These are phyloP conservation scores for Rheum nobile DNA, from an alignment of 148 eudicot species.

Conservation along the genomic window DNA sequence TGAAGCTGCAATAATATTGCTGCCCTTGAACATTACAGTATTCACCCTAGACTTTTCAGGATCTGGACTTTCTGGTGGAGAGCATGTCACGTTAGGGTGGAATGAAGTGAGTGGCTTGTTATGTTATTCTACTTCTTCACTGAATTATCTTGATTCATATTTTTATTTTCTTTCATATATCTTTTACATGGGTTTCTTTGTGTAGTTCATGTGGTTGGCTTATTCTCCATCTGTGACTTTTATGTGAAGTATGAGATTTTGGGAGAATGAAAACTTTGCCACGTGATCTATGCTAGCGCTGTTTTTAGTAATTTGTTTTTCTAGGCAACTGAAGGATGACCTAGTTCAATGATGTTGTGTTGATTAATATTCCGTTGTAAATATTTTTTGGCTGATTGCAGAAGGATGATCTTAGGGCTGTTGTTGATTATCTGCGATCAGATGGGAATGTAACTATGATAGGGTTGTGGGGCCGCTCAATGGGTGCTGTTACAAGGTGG, in stretches of 20 bases:
- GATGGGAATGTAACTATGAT: constrained; percentile 86
- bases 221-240: not conserved
- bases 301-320: not conserved
- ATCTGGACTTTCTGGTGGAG: constrained; percentile 98
- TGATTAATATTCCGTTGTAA: not conserved
- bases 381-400: constrained; percentile 18
- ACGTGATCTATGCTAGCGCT: not conserved
- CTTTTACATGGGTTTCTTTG: not conserved
- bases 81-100: constrained; percentile 94
- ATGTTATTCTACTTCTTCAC: not conserved
- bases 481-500: constrained; percentile 99
- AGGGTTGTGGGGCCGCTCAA: constrained; percentile 99
- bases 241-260: not conserved
- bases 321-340: not conserved
- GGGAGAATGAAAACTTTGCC: not conserved
- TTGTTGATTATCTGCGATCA: constrained; percentile 69
- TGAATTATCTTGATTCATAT: not conserved
- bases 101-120: constrained; percentile 58
- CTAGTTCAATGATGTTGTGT: not conserved
- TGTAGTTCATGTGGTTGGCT: not conserved
- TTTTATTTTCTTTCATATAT: not conserved
- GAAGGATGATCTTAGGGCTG: constrained; percentile 91
- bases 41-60: constrained; percentile 94
- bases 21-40: constrained; percentile 81
- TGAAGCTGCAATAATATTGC: constrained; percentile 90